Percentiles rank a stretch among this genome's conserved stretches.
These are phyloP conservation scores for Aureobasidium namibiae DNA, from an alignment of 2,329 filamentous ascomycete genomes.

Conservation along the genomic window DNA sequence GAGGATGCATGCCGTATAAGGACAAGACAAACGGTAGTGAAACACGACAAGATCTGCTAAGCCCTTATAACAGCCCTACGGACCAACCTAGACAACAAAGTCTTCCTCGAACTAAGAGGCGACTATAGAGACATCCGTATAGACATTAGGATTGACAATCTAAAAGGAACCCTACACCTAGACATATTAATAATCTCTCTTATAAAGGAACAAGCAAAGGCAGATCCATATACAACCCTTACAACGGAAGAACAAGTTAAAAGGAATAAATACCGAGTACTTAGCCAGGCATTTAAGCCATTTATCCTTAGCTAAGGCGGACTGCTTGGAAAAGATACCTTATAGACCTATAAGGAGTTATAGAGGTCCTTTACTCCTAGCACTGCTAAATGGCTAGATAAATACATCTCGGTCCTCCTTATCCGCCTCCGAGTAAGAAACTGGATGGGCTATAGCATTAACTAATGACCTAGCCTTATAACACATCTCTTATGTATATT, in stretches of 20 bases:
- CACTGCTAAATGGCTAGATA: not conserved
- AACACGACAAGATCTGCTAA: not conserved
- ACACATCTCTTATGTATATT: too few relatives aligned
- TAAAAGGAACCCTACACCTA: not conserved
- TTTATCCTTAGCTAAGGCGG: not conserved
- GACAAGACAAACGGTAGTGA: not conserved
- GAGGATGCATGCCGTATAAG: not conserved
- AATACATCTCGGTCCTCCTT: not conserved
- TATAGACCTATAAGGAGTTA: not conserved
- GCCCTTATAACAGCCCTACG: not conserved
- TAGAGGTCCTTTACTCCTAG: not conserved
- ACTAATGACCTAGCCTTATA: not conserved
- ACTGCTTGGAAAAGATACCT: not conserved
- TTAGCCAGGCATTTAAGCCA: not conserved
- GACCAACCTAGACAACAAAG: not conserved
- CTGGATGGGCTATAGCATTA: not conserved
- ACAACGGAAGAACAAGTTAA: not conserved
- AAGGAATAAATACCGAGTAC: not conserved
- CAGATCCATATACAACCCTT: not conserved
- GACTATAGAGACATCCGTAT: not conserved
- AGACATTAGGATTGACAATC: not conserved
- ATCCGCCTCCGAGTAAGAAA: not conserved
- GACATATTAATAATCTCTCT: not conserved
- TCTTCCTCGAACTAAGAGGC: not conserved
- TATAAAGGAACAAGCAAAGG: not conserved